phyloP scores from a whole-genome alignment of 257 asterid genomes.

The Nicotiana otophora region DNA sequence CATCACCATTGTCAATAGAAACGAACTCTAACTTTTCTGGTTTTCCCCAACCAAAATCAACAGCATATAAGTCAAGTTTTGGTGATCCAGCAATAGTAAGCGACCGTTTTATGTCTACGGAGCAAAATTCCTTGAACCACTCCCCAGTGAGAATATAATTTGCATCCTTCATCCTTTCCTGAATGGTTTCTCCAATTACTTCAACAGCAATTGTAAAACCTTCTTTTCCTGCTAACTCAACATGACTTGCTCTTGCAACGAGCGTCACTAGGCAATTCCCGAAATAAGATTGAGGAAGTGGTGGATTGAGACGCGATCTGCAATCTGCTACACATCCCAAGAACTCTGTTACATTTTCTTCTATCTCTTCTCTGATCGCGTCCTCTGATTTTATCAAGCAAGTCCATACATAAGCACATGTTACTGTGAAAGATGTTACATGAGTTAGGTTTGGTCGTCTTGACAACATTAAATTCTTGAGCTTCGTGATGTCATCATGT shows the following conservation, averaged over 20 bases:
- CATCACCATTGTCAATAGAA: conserved; percentile 13
- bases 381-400: conserved; percentile 17
- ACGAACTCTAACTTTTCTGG: background rate
- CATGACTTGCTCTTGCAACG: background rate
- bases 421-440: conserved; percentile 12
- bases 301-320: conserved; percentile 20
- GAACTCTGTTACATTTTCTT: conserved; percentile 3
- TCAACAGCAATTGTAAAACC: conserved; percentile 19
- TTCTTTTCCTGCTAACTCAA: conserved; percentile 3
- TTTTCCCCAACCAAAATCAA: conserved; percentile 46
- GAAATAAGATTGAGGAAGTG: conserved; percentile 13
- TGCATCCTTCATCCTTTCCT: background rate
- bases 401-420: conserved; percentile 21
- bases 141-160: conserved; percentile 8
- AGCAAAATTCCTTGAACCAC: background rate
- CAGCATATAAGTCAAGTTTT: conserved; percentile 22
- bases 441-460: background rate
- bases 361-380: background rate
- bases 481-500: background rate
- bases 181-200: conserved; percentile 15
- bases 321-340: conserved; percentile 13
- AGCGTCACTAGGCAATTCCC: conserved; percentile 14
- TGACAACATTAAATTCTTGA: conserved; percentile 7
- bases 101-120: background rate
- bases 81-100: conserved; percentile 20